Evolutionary conservation across 306 rosid genomes (phyloP).

Genomic region (Gynostemma pentaphyllum): DNA sequence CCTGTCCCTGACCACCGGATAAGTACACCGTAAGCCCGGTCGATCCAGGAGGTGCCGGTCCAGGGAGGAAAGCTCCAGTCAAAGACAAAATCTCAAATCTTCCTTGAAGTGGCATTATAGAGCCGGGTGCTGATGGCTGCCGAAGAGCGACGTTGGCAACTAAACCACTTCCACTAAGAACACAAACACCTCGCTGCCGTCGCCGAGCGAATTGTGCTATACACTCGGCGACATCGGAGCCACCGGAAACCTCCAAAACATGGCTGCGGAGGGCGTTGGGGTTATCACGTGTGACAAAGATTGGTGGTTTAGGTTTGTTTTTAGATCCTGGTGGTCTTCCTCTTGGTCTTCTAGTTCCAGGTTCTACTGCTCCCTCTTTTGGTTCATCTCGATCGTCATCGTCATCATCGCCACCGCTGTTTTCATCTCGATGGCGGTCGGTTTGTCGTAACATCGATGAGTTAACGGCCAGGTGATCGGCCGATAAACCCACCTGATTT

Average conservation of each 20-base stretch:
- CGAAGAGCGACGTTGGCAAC: constrained; percentile 80
- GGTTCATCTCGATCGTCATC: constrained; percentile 67
- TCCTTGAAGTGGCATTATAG: constrained; percentile 79
- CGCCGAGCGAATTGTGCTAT: constrained; percentile 70
- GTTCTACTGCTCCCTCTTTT: constrained; percentile 69
- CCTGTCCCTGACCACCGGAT: constrained; percentile 80
- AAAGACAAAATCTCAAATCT: constrained; percentile 82
- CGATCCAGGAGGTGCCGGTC: constrained; percentile 80
- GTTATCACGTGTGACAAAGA: constrained; percentile 74
- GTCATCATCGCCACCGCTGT: constrained; percentile 26
- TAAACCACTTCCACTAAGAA: constrained; percentile 81
- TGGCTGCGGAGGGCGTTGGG: constrained; percentile 89
- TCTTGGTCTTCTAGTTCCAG: constrained; percentile 64
- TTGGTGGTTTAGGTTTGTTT: constrained; percentile 89
- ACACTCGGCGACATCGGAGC: constrained; percentile 79
- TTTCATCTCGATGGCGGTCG: constrained; percentile 42
- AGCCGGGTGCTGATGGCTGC: constrained; percentile 74
- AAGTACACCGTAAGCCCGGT: constrained; percentile 80
- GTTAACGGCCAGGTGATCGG: constrained; percentile 48
- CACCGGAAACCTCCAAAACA: constrained; percentile 79
- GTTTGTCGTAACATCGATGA: constrained; percentile 39
- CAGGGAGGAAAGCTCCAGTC: constrained; percentile 77
- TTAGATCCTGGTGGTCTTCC: constrained; percentile 96
- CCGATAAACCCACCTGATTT: constrained; percentile 62
- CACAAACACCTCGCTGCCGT: constrained; percentile 93